Evolutionary conservation across 352 stramenopile species (phyloP).

Genomic region (Globisporangium rhizosaccharum): DNA sequence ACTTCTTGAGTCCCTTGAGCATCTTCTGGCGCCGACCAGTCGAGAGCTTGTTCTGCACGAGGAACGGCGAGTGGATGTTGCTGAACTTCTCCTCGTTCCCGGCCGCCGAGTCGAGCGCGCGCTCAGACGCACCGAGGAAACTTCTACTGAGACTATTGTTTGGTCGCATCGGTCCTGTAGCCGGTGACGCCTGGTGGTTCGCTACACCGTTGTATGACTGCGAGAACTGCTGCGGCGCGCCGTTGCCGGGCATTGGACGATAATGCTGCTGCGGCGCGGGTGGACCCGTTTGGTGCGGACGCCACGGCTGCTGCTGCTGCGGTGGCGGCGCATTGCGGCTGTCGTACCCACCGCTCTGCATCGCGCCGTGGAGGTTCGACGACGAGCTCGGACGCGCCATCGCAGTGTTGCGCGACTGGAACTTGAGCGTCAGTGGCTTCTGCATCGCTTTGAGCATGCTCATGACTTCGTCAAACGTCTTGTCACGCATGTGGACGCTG

Average conservation of each 20-base stretch:
- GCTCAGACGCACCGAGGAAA: constrained; percentile 21
- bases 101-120: constrained; percentile 26
- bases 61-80: constrained; percentile 83
- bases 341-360: constrained; percentile 19
- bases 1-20: constrained; percentile 87
- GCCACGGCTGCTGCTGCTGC: constrained; percentile 56
- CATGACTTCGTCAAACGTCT: constrained; percentile 87
- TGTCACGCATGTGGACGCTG: constrained; percentile 74
- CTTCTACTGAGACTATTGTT: constrained; percentile 68
- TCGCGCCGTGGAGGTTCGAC: constrained; percentile 16
- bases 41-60: constrained; percentile 83
- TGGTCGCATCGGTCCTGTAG: constrained; percentile 16
- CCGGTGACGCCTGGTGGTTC: constrained; percentile 15
- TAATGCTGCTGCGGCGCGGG: constrained; percentile 21
- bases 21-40: constrained; percentile 84
- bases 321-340: constrained; percentile 11
- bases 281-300: constrained; percentile 33
- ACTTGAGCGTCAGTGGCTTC: constrained; percentile 82
- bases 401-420: constrained; percentile 39
- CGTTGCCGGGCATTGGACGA: constrained; percentile 2
- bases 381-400: constrained; percentile 14
- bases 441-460: constrained; percentile 83
- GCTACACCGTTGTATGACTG: constrained; percentile 32
- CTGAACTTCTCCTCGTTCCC: constrained; percentile 82
- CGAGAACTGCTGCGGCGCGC: constrained; percentile 10